Percentiles rank a stretch among this genome's conserved stretches.
These are phyloP conservation scores for Polyporus arcularius DNA, from an alignment of 768 basidiomycete genomes.

Conservation along the genomic window DNA sequence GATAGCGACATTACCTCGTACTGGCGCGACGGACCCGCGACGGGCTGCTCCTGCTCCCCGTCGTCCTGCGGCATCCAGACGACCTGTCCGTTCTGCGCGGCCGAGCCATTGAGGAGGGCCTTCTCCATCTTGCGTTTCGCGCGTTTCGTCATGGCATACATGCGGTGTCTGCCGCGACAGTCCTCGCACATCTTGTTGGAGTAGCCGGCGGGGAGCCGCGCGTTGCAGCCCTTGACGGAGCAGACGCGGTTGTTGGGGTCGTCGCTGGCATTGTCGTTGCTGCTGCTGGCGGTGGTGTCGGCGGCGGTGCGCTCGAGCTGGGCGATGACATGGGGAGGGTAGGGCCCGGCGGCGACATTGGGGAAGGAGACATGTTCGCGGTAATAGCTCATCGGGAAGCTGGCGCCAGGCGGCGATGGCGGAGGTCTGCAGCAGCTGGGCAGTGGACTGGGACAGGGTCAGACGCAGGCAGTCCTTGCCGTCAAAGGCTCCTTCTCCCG, in stretches of 20 bases:
- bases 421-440: not conserved
- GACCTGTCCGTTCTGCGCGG: slow-evolving; percentile 22
- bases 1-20: slow-evolving; percentile 8
- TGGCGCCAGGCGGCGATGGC: slow-evolving; percentile 11
- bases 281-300: not conserved
- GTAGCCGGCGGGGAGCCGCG: slow-evolving; percentile 31
- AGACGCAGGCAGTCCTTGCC: not conserved
- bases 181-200: slow-evolving; percentile 53
- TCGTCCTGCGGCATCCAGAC: slow-evolving; percentile 31
- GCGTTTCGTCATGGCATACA: slow-evolving; percentile 53
- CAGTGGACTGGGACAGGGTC: slow-evolving; percentile 10
- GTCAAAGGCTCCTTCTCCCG: not conserved
- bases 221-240: slow-evolving; percentile 47
- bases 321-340: slow-evolving; percentile 7
- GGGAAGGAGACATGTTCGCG: slow-evolving; percentile 20
- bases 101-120: slow-evolving; percentile 31
- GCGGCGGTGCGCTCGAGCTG: not conserved
- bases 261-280: not conserved
- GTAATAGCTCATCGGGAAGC: slow-evolving; percentile 23
- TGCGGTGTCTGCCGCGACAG: slow-evolving; percentile 51
- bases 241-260: slow-evolving; percentile 29
- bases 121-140: slow-evolving; percentile 54
- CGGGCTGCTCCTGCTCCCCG: slow-evolving; percentile 6
- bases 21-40: slow-evolving; percentile 13
- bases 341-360: slow-evolving; percentile 11